phyloP scores from a whole-genome alignment of 1,139 yeast species.

The Taiozyma sp. region DNA sequence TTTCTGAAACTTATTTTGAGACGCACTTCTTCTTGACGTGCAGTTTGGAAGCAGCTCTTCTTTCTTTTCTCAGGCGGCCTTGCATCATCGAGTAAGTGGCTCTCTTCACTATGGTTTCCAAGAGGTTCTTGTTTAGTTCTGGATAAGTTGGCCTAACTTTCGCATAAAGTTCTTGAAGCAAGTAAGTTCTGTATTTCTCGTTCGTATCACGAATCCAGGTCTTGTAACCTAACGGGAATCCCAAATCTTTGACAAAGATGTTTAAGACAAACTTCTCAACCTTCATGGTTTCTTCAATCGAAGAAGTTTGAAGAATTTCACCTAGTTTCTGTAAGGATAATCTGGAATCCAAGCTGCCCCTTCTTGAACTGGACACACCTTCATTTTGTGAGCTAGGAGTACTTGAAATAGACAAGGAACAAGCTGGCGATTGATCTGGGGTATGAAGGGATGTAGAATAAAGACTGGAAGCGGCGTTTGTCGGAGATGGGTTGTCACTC shows the following conservation, averaged over 20 bases:
- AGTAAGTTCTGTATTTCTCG: conserved; percentile 41
- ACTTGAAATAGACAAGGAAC: not conserved
- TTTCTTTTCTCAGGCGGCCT: conserved; percentile 63
- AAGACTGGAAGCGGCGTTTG: not conserved
- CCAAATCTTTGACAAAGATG: conserved; percentile 51
- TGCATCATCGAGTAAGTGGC: conserved; percentile 83
- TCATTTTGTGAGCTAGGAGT: not conserved
- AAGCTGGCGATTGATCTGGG: conserved; percentile 1
- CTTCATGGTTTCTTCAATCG: conserved; percentile 49
- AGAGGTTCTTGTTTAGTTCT: conserved; percentile 39
- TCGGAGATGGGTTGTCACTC: not conserved
- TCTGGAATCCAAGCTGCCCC: conserved; percentile 41
- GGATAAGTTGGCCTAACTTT: conserved; percentile 48
- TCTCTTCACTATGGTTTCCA: conserved; percentile 70
- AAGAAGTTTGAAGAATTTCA: conserved; percentile 44
- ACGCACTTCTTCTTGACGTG: conserved; percentile 1
- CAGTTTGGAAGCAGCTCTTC: conserved; percentile 41
- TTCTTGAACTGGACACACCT: not conserved
- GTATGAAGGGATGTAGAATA: not conserved
- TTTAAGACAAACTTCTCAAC: conserved; percentile 60
- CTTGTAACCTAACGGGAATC: conserved; percentile 66
- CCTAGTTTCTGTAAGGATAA: conserved; percentile 55
- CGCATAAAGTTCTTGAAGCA: conserved; percentile 45
- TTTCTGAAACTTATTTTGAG: not conserved
- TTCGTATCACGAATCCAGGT: conserved; percentile 82